Conservation (phyloP, 140 eudicot species). For the Ambrosia hybrid region DNA sequence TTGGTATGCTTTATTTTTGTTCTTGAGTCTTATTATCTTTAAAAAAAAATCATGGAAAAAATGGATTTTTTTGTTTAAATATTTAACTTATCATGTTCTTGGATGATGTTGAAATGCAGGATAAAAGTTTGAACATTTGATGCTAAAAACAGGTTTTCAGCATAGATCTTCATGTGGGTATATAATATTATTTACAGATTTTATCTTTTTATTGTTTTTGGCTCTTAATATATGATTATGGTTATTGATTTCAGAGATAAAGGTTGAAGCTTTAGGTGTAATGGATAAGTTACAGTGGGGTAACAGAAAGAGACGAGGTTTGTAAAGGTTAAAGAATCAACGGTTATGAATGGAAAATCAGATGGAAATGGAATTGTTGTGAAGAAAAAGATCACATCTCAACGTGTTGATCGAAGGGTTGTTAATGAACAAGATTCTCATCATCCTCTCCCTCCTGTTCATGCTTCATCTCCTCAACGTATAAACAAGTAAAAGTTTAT, state of each 20-base stretch:
- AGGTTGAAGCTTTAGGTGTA: slow-evolving; percentile 16
- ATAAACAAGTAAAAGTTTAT: slow-evolving; percentile 41
- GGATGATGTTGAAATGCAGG: slow-evolving; percentile 33
- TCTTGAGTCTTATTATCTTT: neutral
- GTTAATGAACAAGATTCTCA: slow-evolving; percentile 40
- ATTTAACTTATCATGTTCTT: slow-evolving; percentile 5
- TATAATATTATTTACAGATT: neutral
- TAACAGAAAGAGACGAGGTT: slow-evolving; percentile 69
- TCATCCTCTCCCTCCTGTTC: slow-evolving; percentile 24
- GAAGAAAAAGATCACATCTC: slow-evolving; percentile 66
- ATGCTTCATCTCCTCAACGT: slow-evolving; percentile 26
- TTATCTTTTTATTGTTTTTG: neutral
- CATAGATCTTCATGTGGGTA: slow-evolving; percentile 56
- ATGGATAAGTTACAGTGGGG: slow-evolving; percentile 92
- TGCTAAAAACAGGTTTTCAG: slow-evolving; percentile 9
- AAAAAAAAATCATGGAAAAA: neutral
- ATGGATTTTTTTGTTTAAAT: neutral
- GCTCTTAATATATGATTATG: slow-evolving; percentile 27
- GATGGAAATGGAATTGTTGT: slow-evolving; percentile 46
- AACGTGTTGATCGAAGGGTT: slow-evolving; percentile 51
- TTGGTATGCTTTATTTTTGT: slow-evolving; percentile 23
- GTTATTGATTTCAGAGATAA: slow-evolving; percentile 15
- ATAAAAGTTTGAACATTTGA: slow-evolving; percentile 17
- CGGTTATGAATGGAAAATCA: slow-evolving; percentile 46
- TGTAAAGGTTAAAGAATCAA: slow-evolving; percentile 60